Evolutionary conservation across 768 basidiomycete genomes (phyloP).

Genomic region (Filobasidium floriforme): DNA sequence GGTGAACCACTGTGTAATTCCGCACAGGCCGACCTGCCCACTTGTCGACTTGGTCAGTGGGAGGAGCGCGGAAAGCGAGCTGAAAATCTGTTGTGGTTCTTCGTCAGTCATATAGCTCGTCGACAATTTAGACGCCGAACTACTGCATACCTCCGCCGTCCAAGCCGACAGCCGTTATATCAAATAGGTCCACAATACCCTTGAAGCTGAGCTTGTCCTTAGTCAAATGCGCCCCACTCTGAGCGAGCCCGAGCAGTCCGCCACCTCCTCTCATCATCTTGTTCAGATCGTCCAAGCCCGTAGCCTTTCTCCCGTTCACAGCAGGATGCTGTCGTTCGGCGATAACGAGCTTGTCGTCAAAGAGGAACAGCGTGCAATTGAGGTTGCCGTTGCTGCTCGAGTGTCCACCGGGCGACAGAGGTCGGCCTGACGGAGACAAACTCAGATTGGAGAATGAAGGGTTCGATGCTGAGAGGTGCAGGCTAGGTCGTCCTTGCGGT

Average conservation of each 20-base stretch:
- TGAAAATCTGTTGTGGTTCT: constrained; percentile 59
- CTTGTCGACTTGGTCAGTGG: constrained; percentile 69
- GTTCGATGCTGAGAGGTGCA: not conserved
- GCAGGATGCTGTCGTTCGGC: constrained; percentile 60
- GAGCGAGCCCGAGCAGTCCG: constrained; percentile 63
- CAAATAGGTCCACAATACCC: constrained; percentile 74
- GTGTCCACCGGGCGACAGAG: constrained; percentile 41
- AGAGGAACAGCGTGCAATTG: constrained; percentile 83
- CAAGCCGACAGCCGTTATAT: constrained; percentile 66
- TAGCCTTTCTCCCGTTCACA: constrained; percentile 39
- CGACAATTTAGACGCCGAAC: constrained; percentile 17
- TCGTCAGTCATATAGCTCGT: constrained; percentile 7
- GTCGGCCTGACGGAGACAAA: not conserved
- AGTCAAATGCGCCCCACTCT: constrained; percentile 55
- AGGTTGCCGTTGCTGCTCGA: constrained; percentile 50
- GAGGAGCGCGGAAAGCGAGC: constrained; percentile 72
- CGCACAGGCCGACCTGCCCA: constrained; percentile 86
- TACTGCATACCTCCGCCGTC: constrained; percentile 74
- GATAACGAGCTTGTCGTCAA: constrained; percentile 87
- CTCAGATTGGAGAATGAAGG: constrained; percentile 42
- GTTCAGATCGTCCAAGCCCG: constrained; percentile 61
- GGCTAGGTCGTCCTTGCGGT: constrained; percentile 10
- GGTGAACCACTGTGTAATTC: constrained; percentile 66
- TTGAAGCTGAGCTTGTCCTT: constrained; percentile 76
- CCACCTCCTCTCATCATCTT: constrained; percentile 52